phyloP scores from a whole-genome alignment of 768 basidiomycete species.

The Plicaturopsis crispa region DNA sequence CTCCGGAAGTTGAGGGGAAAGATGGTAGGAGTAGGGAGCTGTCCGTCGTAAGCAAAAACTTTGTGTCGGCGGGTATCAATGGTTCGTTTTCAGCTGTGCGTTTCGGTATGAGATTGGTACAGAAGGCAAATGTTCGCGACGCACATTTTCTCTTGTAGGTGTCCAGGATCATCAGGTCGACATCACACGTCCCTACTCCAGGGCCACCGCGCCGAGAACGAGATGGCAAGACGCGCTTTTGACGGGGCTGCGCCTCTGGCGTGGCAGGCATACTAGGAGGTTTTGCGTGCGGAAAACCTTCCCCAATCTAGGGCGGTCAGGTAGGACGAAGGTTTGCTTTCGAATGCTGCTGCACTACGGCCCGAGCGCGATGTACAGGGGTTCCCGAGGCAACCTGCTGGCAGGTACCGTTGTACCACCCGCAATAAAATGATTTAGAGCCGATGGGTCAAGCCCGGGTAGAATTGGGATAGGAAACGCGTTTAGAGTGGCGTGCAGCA shows the following conservation, averaged over 20 bases:
- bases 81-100: slow-evolving; percentile 61
- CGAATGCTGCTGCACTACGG: too few relatives aligned
- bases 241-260: slow-evolving; percentile 34
- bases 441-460: too few relatives aligned
- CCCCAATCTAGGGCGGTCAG: too few relatives aligned
- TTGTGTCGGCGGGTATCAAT: slow-evolving; percentile 57
- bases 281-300: too few relatives aligned
- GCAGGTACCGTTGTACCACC: too few relatives aligned
- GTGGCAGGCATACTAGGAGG: slow-evolving; percentile 9
- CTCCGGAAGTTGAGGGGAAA: slow-evolving; percentile 26
- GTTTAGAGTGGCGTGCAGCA: too few relatives aligned
- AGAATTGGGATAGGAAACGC: too few relatives aligned
- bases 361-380: too few relatives aligned
- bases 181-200: slow-evolving; percentile 71
- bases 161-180: slow-evolving; percentile 80
- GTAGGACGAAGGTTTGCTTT: too few relatives aligned
- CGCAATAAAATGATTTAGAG: too few relatives aligned
- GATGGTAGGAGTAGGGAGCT: slow-evolving; percentile 39
- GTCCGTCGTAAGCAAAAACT: slow-evolving; percentile 71
- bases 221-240: slow-evolving; percentile 77
- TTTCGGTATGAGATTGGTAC: slow-evolving; percentile 13
- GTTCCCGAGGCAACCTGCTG: too few relatives aligned
- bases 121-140: slow-evolving; percentile 18
- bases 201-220: slow-evolving; percentile 76
- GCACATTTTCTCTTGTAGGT: slow-evolving; percentile 70